Evolutionary conservation across 371 early-diverging fungal genomes (phyloP).

Genomic region (Scutellospora calospora): DNA sequence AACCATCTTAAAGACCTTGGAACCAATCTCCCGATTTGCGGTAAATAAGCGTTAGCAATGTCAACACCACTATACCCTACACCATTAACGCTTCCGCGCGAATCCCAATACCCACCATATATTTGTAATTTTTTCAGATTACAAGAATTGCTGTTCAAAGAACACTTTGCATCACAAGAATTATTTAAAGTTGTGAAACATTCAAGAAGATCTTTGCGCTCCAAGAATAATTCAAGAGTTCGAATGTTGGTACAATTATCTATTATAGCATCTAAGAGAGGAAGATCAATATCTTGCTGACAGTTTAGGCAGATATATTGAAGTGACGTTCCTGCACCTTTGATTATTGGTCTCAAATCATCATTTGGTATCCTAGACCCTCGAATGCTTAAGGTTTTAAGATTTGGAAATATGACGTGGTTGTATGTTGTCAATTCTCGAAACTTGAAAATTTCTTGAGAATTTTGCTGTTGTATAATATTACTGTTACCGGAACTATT

Average conservation of each 20-base stretch:
- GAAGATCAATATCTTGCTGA: slow-evolving; percentile 19
- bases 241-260: background rate
- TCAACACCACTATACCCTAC: background rate
- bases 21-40: background rate
- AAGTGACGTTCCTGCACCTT: background rate
- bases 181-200: background rate
- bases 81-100: background rate
- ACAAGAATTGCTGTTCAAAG: background rate
- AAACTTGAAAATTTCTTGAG: too few relatives aligned
- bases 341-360: background rate
- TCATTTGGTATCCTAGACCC: background rate
- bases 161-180: background rate
- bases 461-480: too few relatives aligned
- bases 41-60: background rate
- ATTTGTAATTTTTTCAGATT: background rate
- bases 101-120: slow-evolving; percentile 9
- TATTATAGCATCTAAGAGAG: background rate
- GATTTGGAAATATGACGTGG: background rate
- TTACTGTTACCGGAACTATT: background rate
- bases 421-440: background rate
- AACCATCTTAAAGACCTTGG: background rate
- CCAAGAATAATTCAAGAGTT: background rate
- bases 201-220: background rate
- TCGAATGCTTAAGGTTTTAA: background rate
- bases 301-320: background rate